Conservation (phyloP, 164 flowering plant genomes). For the Houttuynia cordata region DNA sequence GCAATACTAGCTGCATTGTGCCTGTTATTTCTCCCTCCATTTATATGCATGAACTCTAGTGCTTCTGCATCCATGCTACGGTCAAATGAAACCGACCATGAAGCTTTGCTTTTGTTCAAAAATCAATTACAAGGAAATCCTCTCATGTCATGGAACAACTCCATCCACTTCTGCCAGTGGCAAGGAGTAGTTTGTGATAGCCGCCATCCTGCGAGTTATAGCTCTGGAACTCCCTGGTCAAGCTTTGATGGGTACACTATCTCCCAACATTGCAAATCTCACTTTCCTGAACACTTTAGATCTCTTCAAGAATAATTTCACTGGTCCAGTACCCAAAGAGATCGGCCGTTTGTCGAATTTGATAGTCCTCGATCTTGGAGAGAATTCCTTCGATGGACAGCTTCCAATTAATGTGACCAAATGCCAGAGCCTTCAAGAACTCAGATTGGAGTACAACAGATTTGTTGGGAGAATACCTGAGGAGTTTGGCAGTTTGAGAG, state of each 20-base stretch:
- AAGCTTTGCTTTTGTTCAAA: neutral
- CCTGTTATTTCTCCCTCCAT: too few species aligned
- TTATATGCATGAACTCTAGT: neutral
- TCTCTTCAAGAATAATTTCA: neutral
- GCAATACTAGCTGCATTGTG: too few species aligned
- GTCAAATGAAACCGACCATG: neutral
- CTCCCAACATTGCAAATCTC: neutral
- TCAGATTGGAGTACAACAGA: neutral
- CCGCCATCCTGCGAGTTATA: neutral
- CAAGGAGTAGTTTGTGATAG: neutral
- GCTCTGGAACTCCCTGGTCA: neutral
- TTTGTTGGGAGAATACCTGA: neutral
- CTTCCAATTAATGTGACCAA: neutral
- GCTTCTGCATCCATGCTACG: neutral
- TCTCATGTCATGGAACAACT: neutral
- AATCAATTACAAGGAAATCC: neutral
- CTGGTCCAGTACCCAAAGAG: neutral
- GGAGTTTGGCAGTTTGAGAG: neutral
- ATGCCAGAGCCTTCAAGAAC: neutral
- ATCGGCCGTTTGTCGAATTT: neutral
- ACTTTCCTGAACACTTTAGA: neutral
- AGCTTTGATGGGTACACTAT: neutral
- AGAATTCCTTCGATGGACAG: neutral
- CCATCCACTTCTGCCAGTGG: neutral
- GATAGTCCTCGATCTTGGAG: neutral